phyloP scores from a whole-genome alignment of 176 grass and related monocot genomes.

The Guadua angustifolia region DNA sequence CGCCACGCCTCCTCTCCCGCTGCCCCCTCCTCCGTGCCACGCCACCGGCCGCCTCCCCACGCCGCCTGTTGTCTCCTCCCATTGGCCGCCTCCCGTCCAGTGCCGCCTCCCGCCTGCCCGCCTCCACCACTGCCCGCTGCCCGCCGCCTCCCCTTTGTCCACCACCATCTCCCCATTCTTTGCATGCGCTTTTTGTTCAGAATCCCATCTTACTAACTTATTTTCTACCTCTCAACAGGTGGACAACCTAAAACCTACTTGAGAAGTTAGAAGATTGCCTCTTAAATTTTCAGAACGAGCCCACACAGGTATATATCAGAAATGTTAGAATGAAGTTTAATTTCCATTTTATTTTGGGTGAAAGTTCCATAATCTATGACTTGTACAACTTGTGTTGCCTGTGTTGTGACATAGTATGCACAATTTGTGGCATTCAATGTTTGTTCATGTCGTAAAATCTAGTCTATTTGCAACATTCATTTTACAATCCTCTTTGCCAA shows the following conservation, averaged over 20 bases:
- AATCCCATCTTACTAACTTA: slow-evolving; percentile 39
- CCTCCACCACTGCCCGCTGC: too few species aligned
- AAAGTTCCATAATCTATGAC: slow-evolving; percentile 28
- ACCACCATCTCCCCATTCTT: slow-evolving; percentile 18
- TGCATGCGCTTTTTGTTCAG: slow-evolving; percentile 24
- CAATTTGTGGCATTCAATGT: background rate
- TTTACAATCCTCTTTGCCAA: background rate
- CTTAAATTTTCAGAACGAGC: slow-evolving; percentile 76
- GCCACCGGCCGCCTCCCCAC: too few species aligned
- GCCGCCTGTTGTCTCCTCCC: too few species aligned
- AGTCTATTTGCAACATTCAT: slow-evolving; percentile 13
- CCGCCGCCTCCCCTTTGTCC: too few species aligned
- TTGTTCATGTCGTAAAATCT: slow-evolving; percentile 7
- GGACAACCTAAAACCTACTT: slow-evolving; percentile 80
- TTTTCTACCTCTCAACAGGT: slow-evolving; percentile 60
- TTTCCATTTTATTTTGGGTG: slow-evolving; percentile 16
- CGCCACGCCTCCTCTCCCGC: too few species aligned
- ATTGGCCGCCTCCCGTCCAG: too few species aligned
- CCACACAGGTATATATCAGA: slow-evolving; percentile 60
- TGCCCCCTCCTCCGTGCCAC: too few species aligned
- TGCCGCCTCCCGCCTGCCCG: too few species aligned
- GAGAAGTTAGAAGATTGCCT: slow-evolving; percentile 93
- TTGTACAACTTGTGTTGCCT: background rate
- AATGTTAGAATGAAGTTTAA: slow-evolving; percentile 28
- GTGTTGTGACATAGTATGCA: background rate